Evolutionary conservation across 2,329 filamentous ascomycete species (phyloP), one percentile per base, ranked within the genome.

Genomic region (Sporothrix pallida): DNA sequence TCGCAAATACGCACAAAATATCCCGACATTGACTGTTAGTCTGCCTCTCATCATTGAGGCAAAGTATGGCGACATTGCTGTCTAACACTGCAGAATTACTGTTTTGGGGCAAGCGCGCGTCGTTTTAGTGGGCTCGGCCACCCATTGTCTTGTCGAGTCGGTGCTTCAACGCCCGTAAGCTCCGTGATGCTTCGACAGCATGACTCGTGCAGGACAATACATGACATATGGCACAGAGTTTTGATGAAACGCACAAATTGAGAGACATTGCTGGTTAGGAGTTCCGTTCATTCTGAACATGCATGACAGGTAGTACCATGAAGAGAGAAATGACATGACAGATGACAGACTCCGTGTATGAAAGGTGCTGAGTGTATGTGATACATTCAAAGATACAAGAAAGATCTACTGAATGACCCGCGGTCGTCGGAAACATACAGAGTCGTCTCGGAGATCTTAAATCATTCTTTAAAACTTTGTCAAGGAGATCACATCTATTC

Each of bases 31-130:
- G n/a, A 3, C 46, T 37, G 15, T 31, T 37, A 26, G 44, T 26
- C 10, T 9, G 3, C 5, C 50, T 42, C 68, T 56, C 68, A 70
- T 42, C 68, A 70, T 70, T 52, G 12, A 13, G 8, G 13, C 17
- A 58, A 23, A 44, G 68, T 46, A 70, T 70, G 68, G 52, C 68
- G 68, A 70, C 52, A 70, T 70, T 23, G 68, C 26, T 50, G 15
- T 52, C 46, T 69, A 69, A 69, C 23, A 69, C 23, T 31, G 65
- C 8, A 42, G 42, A 68, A 68, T 68, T 68, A 4, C 65, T 26
- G 9, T 15, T 69, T 69, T 69, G 46, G 56, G 46, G 20, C 65
- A 69, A 69, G 65, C 23, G 65, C 65, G 23, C 3, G 15, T 8
- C 23, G 15, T 3, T 31, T 31, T 31, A 26, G 63, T 31, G 62